phyloP scores from a whole-genome alignment of 208 protist genomes.

The Tritrichomonas musculus region DNA sequence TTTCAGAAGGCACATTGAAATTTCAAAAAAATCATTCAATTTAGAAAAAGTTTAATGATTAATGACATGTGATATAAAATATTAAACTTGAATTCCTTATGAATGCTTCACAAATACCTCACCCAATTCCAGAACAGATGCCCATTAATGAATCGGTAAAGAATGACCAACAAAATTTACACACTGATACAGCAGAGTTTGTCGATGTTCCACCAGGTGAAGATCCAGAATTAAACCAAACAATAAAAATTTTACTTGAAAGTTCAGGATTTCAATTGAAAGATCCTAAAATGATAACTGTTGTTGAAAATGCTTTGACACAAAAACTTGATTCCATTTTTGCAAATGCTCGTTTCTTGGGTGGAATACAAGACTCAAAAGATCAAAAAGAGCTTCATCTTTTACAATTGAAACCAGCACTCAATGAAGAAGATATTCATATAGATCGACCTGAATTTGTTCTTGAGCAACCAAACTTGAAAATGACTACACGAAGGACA shows the following conservation, averaged over 20 bases:
- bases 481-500: background rate
- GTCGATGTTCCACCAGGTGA: no score
- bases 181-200: no score
- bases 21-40: no score
- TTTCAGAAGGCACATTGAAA: no score
- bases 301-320: background rate
- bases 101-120: no score
- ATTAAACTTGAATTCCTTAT: no score
- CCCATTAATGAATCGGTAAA: no score
- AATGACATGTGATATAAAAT: no score
- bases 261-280: background rate
- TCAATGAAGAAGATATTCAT: background rate
- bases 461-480: background rate
- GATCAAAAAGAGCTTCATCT: background rate
- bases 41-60: no score
- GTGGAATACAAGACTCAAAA: background rate
- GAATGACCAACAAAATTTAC: no score
- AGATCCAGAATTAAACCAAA: background rate
- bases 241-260: background rate
- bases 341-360: background rate
- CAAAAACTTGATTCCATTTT: background rate
- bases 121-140: no score
- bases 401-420: background rate
- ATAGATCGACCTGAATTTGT: background rate
- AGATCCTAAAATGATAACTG: background rate